phyloP scores from a whole-genome alignment of 352 stramenopile species.

The Pythium sp. region DNA sequence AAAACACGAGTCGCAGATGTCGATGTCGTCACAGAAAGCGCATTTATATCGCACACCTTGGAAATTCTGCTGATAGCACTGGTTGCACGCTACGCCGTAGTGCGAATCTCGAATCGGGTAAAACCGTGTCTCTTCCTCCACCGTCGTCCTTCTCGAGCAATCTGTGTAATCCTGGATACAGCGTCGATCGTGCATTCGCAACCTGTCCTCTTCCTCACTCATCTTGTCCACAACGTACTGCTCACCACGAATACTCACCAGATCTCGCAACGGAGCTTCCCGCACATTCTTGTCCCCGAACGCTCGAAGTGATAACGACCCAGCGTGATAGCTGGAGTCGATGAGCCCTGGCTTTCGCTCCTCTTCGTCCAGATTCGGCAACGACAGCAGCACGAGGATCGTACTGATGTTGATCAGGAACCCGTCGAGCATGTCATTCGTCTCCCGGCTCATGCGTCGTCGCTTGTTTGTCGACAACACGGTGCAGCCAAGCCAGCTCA shows the following conservation, averaged over 20 bases:
- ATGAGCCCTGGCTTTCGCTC: conserved; percentile 26
- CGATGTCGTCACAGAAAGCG: conserved; percentile 62
- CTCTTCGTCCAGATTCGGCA: conserved; percentile 33
- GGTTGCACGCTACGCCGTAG: conserved; percentile 69
- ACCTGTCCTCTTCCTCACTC: conserved; percentile 19
- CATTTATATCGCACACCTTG: conserved; percentile 67
- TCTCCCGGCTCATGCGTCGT: conserved; percentile 43
- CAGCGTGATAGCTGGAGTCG: conserved; percentile 55
- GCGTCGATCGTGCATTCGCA: conserved; percentile 25
- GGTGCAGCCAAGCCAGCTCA: conserved; percentile 52
- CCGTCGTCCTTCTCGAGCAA: conserved; percentile 7
- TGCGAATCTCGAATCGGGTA: conserved; percentile 56
- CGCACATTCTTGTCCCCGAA: conserved; percentile 29
- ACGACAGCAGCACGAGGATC: conserved; percentile 39
- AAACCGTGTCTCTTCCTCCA: conserved; percentile 21
- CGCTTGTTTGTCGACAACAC: conserved; percentile 45
- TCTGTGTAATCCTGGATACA: conserved; percentile 24
- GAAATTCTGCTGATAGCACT: conserved; percentile 61
- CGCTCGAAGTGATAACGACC: conserved; percentile 40
- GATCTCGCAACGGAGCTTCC: conserved; percentile 19
- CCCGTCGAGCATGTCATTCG: conserved; percentile 55
- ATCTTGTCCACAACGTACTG: conserved; percentile 13
- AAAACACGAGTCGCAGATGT: conserved; percentile 66
- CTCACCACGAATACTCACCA: conserved; percentile 11
- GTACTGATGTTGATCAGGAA: conserved; percentile 66